Percentiles rank a stretch among this genome's conserved stretches.
These are phyloP conservation scores for Cladosporium sp. DNA, from an alignment of 2,329 filamentous ascomycete genomes.

Conservation along the genomic window DNA sequence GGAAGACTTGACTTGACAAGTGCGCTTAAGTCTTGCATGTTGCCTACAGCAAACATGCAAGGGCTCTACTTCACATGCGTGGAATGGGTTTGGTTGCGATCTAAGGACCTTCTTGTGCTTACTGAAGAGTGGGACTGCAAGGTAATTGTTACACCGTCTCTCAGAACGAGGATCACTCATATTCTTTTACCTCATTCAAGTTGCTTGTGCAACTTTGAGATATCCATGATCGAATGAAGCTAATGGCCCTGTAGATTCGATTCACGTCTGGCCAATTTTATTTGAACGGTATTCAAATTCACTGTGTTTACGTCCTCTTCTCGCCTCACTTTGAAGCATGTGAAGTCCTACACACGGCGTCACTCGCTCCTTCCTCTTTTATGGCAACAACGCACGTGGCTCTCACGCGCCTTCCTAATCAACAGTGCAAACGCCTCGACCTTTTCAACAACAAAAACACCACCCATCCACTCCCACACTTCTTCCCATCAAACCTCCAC, in stretches of 20 bases:
- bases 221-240: neutral
- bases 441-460: neutral
- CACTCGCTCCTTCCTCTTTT: conserved; percentile 12
- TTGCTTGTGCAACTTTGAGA: neutral
- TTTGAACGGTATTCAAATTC: neutral
- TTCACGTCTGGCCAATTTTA: neutral
- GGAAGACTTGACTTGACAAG: no score
- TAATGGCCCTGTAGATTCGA: neutral
- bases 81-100: neutral
- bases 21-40: neutral
- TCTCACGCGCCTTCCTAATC: conserved; percentile 1
- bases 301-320: neutral
- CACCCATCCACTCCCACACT: neutral
- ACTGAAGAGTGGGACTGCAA: neutral
- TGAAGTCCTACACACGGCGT: neutral
- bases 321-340: neutral
- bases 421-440: neutral
- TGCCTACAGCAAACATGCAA: neutral
- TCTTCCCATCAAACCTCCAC: neutral
- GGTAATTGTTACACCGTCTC: no score
- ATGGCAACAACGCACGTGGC: neutral
- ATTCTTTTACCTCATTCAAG: neutral
- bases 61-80: neutral
- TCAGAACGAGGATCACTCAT: neutral
- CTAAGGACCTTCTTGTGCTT: neutral